Percentiles rank a stretch among this genome's conserved stretches.
Evolutionary conservation across 73 alveolate species (phyloP).

Genomic region (Tetrahymena borealis): DNA sequence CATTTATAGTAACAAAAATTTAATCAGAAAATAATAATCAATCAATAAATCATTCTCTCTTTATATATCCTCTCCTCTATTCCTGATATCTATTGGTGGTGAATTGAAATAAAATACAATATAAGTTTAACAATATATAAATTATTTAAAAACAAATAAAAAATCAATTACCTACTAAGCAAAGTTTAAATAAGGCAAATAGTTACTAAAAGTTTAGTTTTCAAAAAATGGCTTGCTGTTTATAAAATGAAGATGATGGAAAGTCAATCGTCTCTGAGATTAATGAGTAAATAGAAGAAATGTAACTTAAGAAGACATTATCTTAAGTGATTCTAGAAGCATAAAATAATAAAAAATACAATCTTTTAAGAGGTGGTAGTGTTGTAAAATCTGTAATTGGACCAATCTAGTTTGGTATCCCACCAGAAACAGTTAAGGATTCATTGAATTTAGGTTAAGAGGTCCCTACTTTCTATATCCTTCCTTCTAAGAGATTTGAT

Average conservation of each 20-base stretch:
- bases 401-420: slow-evolving; percentile 37
- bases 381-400: slow-evolving; percentile 17
- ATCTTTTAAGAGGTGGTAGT: slow-evolving; percentile 17
- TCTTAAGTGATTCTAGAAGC: not conserved
- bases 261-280: not conserved
- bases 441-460: slow-evolving; percentile 22
- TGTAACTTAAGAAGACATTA: not conserved
- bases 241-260: not conserved
- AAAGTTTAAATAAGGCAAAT: no score
- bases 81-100: no score
- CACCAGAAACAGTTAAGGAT: slow-evolving; percentile 46
- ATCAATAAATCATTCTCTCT: no score
- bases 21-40: no score
- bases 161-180: no score
- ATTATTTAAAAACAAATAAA: no score
- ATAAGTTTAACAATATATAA: no score
- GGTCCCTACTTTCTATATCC: slow-evolving; percentile 29
- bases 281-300: not conserved
- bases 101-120: no score
- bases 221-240: not conserved
- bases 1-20: no score
- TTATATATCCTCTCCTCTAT: no score
- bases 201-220: no score
- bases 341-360: not conserved
- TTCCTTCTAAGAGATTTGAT: slow-evolving; percentile 38